Evolutionary conservation across 139 green algal genomes (phyloP).

Genomic region (Tetradesmus lagerheimii): DNA sequence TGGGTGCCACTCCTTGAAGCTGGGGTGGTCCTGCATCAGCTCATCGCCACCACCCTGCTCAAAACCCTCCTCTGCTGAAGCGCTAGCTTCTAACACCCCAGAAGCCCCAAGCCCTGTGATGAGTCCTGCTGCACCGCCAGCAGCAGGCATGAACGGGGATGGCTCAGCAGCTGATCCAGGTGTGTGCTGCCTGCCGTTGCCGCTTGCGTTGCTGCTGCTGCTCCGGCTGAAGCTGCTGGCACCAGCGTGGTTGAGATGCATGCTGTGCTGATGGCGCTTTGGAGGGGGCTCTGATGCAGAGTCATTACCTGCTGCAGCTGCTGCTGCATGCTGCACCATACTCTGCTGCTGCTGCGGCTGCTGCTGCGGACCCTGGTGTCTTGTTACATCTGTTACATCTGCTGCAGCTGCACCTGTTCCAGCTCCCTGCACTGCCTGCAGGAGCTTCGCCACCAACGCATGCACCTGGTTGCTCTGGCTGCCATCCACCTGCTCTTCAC

Average conservation of each 20-base stretch:
- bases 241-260: not conserved
- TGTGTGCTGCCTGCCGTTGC: not conserved
- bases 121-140: not conserved
- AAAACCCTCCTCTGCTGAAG: not conserved
- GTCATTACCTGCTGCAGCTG: not conserved
- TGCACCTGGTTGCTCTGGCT: not conserved
- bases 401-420: not conserved
- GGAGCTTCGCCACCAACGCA: not conserved
- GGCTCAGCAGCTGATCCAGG: not conserved
- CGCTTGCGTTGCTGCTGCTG: constrained; percentile 6
- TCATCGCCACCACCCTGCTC: not conserved
- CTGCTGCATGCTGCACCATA: no score
- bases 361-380: not conserved
- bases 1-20: constrained; percentile 11
- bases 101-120: not conserved
- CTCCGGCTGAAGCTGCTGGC: not conserved
- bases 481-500: not conserved
- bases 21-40: not conserved
- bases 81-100: not conserved
- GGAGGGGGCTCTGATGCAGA: not conserved
- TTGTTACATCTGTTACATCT: not conserved
- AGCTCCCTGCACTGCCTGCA: not conserved
- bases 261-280: not conserved
- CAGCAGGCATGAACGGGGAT: not conserved
- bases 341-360: not conserved